A percentile compares a stretch with the other conserved stretches of the same genome.
phyloP scores from a whole-genome alignment of 148 eudicot species.

The Polygonum maritimum region DNA sequence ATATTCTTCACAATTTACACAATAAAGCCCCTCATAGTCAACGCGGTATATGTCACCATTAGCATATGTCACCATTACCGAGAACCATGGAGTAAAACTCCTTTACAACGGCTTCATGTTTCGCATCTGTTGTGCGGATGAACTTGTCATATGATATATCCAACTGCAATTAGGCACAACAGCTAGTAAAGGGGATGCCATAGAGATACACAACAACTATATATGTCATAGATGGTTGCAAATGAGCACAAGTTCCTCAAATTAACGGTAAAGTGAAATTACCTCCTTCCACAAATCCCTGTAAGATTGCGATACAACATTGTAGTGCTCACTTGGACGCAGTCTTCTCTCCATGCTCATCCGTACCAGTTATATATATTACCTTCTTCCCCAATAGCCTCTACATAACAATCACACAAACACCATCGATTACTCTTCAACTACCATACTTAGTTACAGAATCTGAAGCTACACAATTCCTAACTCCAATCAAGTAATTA shows the following conservation, averaged over 20 bases:
- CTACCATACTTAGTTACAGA: not conserved
- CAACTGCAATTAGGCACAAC: slow-evolving; percentile 45
- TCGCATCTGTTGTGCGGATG: slow-evolving; percentile 75
- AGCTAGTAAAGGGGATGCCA: slow-evolving; percentile 1
- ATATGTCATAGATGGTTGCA: not conserved
- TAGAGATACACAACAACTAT: not conserved
- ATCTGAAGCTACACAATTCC: too few species aligned
- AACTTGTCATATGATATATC: slow-evolving; percentile 92
- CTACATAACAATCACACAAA: slow-evolving; percentile 33
- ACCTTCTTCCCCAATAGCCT: slow-evolving; percentile 78
- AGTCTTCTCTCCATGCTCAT: slow-evolving; percentile 98
- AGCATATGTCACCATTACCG: too few species aligned
- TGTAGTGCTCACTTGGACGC: slow-evolving; percentile 87
- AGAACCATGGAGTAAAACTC: slow-evolving; percentile 86
- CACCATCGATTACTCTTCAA: not conserved
- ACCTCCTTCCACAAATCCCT: slow-evolving; percentile 81
- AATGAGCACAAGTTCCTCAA: slow-evolving; percentile 5
- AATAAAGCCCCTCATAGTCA: slow-evolving; percentile 93
- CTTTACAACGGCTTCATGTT: slow-evolving; percentile 81
- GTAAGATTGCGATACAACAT: slow-evolving; percentile 67
- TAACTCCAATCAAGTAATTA: not conserved
- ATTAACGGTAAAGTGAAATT: slow-evolving; percentile 6
- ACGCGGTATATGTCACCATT: slow-evolving; percentile 93
- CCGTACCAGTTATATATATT: slow-evolving; percentile 92
- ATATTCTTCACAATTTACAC: slow-evolving; percentile 96